Conservation (phyloP, 2,329 filamentous ascomycete genomes). For the Colletotrichum gloeosporioides region DNA sequence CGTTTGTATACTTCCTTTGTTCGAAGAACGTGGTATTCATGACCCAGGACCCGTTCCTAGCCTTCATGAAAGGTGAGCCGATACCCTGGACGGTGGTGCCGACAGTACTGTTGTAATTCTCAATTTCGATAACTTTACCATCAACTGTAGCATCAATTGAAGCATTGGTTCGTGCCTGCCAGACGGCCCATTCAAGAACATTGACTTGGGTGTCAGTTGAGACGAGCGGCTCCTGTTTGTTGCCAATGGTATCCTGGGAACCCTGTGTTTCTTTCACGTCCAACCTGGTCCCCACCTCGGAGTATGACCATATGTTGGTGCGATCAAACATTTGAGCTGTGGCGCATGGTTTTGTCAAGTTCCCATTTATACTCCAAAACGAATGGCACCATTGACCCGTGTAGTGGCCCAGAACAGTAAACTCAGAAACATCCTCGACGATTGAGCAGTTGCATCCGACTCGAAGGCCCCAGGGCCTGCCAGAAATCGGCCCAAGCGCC, state of each 20-base stretch:
- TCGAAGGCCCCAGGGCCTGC: constrained; percentile 16
- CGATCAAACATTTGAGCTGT: accelerated
- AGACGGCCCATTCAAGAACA: constrained; percentile 12
- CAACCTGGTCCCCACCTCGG: not conserved
- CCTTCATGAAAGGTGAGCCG: not conserved
- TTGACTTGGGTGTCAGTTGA: not conserved
- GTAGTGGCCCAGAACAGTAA: constrained; percentile 15
- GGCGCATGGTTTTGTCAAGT: not conserved
- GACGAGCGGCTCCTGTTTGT: not conserved
- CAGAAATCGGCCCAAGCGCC: constrained; percentile 4
- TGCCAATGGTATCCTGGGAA: not conserved
- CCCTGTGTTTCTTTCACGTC: accelerated
- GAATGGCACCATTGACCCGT: not conserved
- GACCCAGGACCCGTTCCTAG: not conserved
- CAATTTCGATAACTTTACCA: no score
- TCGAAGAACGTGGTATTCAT: constrained; percentile 9
- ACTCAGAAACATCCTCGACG: constrained; percentile 3
- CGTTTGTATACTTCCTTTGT: no score
- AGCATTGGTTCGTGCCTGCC: not conserved
- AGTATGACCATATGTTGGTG: not conserved
- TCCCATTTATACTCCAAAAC: accelerated
- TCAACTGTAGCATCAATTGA: no score
- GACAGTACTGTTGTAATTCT: not conserved
- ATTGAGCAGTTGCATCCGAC: constrained; percentile 16
- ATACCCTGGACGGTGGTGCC: not conserved